These are phyloP conservation scores for Poa pratensis DNA, from an alignment of 176 grass and related monocot genomes.

Conservation along the genomic window DNA sequence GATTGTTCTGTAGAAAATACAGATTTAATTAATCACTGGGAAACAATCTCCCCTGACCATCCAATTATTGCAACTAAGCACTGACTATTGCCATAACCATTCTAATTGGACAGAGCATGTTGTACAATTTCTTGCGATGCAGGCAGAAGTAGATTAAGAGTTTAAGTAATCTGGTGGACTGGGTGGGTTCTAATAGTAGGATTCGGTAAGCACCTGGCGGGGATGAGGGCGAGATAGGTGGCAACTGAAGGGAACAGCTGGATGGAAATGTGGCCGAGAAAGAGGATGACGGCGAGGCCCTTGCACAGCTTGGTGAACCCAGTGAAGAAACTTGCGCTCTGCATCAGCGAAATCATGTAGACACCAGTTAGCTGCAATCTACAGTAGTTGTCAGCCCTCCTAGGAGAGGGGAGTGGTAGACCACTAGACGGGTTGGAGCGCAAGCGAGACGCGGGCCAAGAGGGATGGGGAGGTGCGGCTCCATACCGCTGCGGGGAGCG, in stretches of 20 bases:
- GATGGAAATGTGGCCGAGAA: constrained; percentile 63
- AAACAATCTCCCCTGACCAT: background rate
- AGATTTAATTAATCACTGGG: constrained; percentile 1
- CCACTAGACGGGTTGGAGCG: background rate
- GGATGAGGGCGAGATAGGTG: constrained; percentile 75
- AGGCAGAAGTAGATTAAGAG: background rate
- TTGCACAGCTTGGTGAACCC: constrained; percentile 88
- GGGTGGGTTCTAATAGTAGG: no score
- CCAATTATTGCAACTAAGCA: background rate
- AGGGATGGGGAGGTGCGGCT: background rate
- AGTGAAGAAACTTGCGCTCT: constrained; percentile 66
- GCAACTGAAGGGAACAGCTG: constrained; percentile 70
- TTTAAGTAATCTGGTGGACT: background rate
- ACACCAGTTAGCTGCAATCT: background rate
- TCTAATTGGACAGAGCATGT: background rate
- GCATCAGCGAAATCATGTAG: constrained; percentile 29
- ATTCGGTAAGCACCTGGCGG: constrained; percentile 63
- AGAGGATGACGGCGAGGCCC: constrained; percentile 68
- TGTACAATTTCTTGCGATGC: background rate
- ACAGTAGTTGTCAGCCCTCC: no score
- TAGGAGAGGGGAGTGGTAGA: background rate
- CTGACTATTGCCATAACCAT: background rate
- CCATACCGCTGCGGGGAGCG: constrained; percentile 29
- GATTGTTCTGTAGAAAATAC: constrained; percentile 61
- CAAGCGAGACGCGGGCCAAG: background rate